phyloP scores from a whole-genome alignment of 805 yeast species.

The Lipomyces lipofer region DNA sequence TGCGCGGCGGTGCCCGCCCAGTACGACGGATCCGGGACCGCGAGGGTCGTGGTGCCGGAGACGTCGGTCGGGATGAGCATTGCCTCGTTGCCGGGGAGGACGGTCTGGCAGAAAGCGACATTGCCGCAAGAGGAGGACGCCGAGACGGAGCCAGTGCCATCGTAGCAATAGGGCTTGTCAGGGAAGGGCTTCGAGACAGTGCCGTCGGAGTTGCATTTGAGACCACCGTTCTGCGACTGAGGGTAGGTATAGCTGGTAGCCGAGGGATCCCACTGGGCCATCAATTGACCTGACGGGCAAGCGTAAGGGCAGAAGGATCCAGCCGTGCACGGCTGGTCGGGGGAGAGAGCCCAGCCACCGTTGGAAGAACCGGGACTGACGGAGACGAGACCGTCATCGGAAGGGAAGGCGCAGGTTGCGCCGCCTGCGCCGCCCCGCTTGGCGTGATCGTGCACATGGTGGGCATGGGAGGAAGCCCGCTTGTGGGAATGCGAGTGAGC shows the following conservation, averaged over 20 bases:
- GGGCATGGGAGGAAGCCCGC: background rate
- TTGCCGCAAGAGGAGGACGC: conserved; percentile 57
- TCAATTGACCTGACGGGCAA: conserved; percentile 81
- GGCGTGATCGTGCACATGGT: conserved; percentile 13
- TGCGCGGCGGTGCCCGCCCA: conserved; percentile 71
- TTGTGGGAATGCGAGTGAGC: conserved; percentile 1
- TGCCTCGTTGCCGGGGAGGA: conserved; percentile 90
- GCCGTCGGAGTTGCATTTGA: conserved; percentile 74
- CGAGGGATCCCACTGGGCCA: conserved; percentile 84
- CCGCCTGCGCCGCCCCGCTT: no score
- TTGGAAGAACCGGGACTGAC: conserved; percentile 59
- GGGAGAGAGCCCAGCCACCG: conserved; percentile 87
- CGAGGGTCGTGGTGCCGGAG: conserved; percentile 55
- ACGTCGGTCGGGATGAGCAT: conserved; percentile 85
- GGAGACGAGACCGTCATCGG: conserved; percentile 64
- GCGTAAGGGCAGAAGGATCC: conserved; percentile 92
- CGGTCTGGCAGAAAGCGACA: conserved; percentile 90
- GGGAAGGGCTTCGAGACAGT: conserved; percentile 60
- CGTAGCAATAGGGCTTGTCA: conserved; percentile 63
- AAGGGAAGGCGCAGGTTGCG: conserved; percentile 64
- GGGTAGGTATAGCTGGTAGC: conserved; percentile 77
- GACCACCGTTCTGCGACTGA: conserved; percentile 72
- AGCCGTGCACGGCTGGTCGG: conserved; percentile 67
- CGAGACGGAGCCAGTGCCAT: conserved; percentile 73
- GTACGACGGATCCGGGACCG: conserved; percentile 77